A percentile compares a stretch with the other conserved stretches of the same genome.
Evolutionary conservation across 768 basidiomycete genomes (phyloP).

Genomic region (Mycena amicta): DNA sequence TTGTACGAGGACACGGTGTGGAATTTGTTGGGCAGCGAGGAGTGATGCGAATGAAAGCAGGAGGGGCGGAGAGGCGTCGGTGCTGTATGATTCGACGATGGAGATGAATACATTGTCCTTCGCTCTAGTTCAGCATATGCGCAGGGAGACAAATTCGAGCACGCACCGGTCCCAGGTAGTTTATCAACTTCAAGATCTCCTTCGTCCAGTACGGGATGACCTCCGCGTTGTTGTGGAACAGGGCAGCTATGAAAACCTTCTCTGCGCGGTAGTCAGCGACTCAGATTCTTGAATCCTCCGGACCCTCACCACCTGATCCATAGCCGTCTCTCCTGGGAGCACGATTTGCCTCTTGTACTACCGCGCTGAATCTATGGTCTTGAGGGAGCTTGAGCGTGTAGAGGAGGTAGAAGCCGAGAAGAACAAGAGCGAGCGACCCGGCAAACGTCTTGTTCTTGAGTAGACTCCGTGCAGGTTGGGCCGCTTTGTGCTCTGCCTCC

Average conservation of each 20-base stretch:
- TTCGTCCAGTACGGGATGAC: constrained; percentile 42
- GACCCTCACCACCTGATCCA: background rate
- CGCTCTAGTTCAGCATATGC: no score
- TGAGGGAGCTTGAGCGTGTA: background rate
- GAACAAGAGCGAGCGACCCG: background rate
- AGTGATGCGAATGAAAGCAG: constrained; percentile 30
- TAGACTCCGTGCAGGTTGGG: background rate
- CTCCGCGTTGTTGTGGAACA: constrained; percentile 40
- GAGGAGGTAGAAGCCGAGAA: background rate
- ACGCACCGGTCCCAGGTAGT: constrained; percentile 36
- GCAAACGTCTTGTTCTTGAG: background rate
- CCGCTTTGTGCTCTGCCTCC: background rate
- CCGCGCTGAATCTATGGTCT: background rate
- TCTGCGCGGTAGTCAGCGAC: background rate
- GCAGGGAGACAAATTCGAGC: no score
- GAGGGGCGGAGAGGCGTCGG: constrained; percentile 33
- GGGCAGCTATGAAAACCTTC: constrained; percentile 38
- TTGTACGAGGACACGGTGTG: constrained; percentile 31
- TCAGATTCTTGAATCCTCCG: background rate
- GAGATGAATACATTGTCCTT: constrained; percentile 36
- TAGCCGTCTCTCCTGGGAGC: background rate
- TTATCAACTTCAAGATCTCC: constrained; percentile 35
- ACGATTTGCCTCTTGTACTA: background rate
- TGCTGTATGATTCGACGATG: constrained; percentile 24
- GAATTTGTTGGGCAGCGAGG: constrained; percentile 28